Evolutionary conservation across 2,329 filamentous ascomycete species (phyloP).

Genomic region (Dendrostoma leiphaemia): DNA sequence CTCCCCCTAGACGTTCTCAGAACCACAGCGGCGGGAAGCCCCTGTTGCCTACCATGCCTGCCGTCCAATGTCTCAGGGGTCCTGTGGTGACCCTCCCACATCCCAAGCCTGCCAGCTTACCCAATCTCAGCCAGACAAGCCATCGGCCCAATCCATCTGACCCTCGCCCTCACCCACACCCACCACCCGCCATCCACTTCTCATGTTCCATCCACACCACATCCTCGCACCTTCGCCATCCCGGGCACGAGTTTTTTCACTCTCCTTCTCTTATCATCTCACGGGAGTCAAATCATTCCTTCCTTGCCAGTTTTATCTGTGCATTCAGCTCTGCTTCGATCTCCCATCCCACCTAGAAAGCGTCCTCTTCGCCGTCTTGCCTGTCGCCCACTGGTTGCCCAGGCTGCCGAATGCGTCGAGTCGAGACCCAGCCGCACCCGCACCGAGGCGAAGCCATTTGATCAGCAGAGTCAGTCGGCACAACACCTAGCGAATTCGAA

Average conservation of each 20-base stretch:
- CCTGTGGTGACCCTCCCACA: too few relatives aligned
- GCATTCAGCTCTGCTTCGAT: background rate
- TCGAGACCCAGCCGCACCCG: constrained; percentile 3
- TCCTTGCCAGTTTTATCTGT: background rate
- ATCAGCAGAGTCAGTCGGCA: background rate
- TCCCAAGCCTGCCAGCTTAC: too few relatives aligned
- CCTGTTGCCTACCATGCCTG: background rate
- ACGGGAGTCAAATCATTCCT: background rate
- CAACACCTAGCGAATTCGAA: background rate
- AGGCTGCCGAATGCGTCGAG: constrained; percentile 10
- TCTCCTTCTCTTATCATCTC: background rate
- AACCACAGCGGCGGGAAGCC: background rate
- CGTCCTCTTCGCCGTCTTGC: background rate
- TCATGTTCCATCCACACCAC: background rate
- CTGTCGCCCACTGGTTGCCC: constrained; percentile 1
- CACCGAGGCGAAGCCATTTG: background rate
- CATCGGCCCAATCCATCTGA: background rate
- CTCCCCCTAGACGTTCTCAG: background rate
- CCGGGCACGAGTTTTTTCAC: background rate
- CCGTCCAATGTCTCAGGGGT: too few relatives aligned
- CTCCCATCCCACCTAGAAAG: background rate
- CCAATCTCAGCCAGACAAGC: too few relatives aligned
- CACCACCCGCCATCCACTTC: constrained; percentile 1
- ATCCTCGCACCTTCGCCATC: constrained; percentile 1
- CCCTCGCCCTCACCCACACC: background rate